Evolutionary conservation across 192 early-diverging fungal genomes (phyloP).

Genomic region (Powellomyces hirtus): DNA sequence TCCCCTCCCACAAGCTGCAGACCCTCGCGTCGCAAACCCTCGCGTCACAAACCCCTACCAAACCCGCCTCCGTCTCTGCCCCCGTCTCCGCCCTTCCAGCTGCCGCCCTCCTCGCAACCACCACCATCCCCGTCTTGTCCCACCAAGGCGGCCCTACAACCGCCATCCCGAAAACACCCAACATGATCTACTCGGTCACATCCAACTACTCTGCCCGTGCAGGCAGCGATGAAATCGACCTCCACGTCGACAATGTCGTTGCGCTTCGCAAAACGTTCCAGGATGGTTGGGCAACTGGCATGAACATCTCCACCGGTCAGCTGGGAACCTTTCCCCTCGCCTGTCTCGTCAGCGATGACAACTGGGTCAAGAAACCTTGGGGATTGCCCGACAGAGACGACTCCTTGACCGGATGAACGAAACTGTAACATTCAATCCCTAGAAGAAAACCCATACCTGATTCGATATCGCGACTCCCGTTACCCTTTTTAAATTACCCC

Average conservation of each 20-base stretch:
- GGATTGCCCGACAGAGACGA: no score
- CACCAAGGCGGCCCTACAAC: neutral
- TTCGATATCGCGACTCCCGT: no score
- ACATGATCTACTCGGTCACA: neutral
- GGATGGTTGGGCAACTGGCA: neutral
- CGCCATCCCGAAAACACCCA: neutral
- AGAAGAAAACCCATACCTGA: no score
- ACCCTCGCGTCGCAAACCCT: neutral
- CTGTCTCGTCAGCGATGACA: neutral
- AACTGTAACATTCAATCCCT: no score
- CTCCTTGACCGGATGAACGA: no score
- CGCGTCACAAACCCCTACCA: neutral
- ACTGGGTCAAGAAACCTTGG: neutral
- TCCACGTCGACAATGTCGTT: neutral
- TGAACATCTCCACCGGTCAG: neutral
- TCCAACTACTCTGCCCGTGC: neutral
- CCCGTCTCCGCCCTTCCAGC: no score
- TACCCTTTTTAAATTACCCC: no score
- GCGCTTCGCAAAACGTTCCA: neutral
- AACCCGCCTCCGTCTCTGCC: neutral
- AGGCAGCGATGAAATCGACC: neutral
- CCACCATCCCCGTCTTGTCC: neutral
- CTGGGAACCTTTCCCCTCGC: neutral
- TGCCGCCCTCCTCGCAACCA: neutral
- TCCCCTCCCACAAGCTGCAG: no score